Evolutionary conservation across 768 basidiomycete genomes (phyloP).

Genomic region (Candolleomyces efflorescens): DNA sequence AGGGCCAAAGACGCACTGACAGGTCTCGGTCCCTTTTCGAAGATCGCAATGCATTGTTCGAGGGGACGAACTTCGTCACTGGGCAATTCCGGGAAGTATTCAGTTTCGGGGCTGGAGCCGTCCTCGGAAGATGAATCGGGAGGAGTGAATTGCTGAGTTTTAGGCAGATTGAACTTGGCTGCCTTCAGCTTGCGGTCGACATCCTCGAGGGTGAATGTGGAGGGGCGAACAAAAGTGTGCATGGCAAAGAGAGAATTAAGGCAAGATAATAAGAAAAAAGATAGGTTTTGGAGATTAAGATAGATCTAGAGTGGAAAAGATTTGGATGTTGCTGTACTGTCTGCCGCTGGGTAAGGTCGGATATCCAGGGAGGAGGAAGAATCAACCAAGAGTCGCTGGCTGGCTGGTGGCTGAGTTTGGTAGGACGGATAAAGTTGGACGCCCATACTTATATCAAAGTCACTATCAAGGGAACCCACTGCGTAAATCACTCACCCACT

Average conservation of each 20-base stretch:
- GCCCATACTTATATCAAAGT: background rate
- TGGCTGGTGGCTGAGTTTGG: background rate
- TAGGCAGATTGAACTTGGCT: constrained; percentile 7
- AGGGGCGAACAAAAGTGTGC: constrained; percentile 5
- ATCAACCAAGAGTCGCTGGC: background rate
- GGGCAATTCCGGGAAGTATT: background rate
- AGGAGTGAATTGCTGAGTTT: background rate
- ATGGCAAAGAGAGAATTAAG: background rate
- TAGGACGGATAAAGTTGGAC: background rate
- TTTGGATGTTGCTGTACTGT: background rate
- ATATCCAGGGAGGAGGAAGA: background rate
- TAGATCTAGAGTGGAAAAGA: background rate
- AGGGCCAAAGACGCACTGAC: constrained; percentile 50
- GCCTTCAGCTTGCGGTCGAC: constrained; percentile 47
- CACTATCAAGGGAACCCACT: background rate
- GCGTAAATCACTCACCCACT: too few relatives aligned
- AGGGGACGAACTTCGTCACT: constrained; percentile 47
- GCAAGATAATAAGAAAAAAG: background rate
- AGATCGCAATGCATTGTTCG: constrained; percentile 77
- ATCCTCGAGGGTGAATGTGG: constrained; percentile 35
- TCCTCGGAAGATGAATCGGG: constrained; percentile 5
- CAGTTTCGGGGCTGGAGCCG: constrained; percentile 1
- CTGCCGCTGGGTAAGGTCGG: background rate
- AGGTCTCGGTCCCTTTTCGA: constrained; percentile 67
- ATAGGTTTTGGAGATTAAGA: background rate